Percentiles rank a stretch among this genome's conserved stretches.
Evolutionary conservation across 352 stramenopile genomes (phyloP).

Genomic region (Sclerospora graminicola): DNA sequence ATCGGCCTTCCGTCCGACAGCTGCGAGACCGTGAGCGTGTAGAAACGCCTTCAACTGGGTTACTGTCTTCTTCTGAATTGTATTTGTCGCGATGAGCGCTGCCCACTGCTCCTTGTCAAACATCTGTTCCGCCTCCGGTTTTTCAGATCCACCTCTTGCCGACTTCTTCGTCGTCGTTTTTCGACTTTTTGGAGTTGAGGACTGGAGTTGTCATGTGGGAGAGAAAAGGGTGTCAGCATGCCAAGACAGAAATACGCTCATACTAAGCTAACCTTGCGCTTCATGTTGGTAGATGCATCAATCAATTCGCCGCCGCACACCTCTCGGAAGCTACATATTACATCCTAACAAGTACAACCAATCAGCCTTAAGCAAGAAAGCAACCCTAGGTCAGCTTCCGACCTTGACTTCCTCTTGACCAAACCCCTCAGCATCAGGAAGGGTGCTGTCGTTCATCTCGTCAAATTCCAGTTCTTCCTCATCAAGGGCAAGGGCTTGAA

Average conservation of each 20-base stretch:
- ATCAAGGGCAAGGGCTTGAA: conserved; percentile 64
- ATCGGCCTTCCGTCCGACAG: conserved; percentile 50
- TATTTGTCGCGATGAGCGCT: conserved; percentile 28
- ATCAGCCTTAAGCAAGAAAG: neutral
- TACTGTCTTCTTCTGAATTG: conserved; percentile 67
- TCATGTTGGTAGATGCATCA: conserved; percentile 29
- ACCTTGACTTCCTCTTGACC: conserved; percentile 55
- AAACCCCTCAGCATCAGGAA: conserved; percentile 69
- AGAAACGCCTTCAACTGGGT: conserved; percentile 63
- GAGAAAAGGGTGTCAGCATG: neutral
- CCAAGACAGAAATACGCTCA: neutral
- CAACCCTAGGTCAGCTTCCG: neutral
- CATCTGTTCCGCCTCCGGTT: conserved; percentile 23
- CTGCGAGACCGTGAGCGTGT: conserved; percentile 28
- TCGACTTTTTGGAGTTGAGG: conserved; percentile 11
- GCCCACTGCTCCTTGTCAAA: conserved; percentile 45
- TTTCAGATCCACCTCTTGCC: conserved; percentile 12
- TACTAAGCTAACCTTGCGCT: conserved; percentile 32
- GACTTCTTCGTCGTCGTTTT: conserved; percentile 35
- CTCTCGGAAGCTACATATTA: conserved; percentile 35
- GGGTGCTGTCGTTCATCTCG: conserved; percentile 61
- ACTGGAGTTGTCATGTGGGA: conserved; percentile 8
- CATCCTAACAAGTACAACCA: conserved; percentile 17
- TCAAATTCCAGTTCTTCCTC: conserved; percentile 72
- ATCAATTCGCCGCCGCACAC: conserved; percentile 42